Conservation (phyloP, 2,329 filamentous ascomycete genomes). For the Monilinia polystroma region DNA sequence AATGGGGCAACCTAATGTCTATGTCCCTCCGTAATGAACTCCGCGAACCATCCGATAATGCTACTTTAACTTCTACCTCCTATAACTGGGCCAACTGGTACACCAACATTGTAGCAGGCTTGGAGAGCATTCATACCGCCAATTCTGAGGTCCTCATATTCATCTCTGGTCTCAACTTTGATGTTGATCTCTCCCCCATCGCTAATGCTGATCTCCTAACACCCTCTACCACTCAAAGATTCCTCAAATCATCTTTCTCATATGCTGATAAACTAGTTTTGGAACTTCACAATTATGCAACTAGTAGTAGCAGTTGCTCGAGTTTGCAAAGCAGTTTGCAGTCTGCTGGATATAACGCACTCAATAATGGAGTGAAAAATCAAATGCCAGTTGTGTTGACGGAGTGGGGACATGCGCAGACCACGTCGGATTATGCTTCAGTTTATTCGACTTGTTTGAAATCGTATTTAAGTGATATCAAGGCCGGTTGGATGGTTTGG, state of each 20-base stretch:
- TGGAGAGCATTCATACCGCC: conserved; percentile 44
- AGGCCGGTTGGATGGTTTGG: conserved; percentile 60
- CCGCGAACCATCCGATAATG: conserved; percentile 34
- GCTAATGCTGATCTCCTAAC: conserved; percentile 26
- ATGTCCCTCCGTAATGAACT: conserved; percentile 45
- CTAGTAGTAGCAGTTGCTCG: conserved; percentile 1
- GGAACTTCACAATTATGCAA: conserved; percentile 44
- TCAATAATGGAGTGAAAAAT: conserved; percentile 39
- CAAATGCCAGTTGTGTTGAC: conserved; percentile 45
- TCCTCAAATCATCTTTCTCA: conserved; percentile 42
- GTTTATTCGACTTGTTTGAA: conserved; percentile 54
- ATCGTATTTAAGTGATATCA: conserved; percentile 38
- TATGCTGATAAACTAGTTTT: conserved; percentile 48
- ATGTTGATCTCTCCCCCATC: conserved; percentile 37
- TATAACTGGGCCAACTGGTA: conserved; percentile 51
- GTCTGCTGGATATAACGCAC: conserved; percentile 45
- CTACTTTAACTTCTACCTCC: conserved; percentile 27
- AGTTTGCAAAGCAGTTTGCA: conserved; percentile 42
- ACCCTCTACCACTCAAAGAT: conserved; percentile 32
- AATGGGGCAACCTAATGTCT: conserved; percentile 29
- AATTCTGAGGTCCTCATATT: conserved; percentile 49
- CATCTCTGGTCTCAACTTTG: conserved; percentile 49
- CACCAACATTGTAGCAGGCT: conserved; percentile 44
- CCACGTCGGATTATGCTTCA: conserved; percentile 45
- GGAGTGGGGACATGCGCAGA: conserved; percentile 50